Conservation (phyloP, 805 yeast genomes). For the Hanseniaspora lachancei region DNA sequence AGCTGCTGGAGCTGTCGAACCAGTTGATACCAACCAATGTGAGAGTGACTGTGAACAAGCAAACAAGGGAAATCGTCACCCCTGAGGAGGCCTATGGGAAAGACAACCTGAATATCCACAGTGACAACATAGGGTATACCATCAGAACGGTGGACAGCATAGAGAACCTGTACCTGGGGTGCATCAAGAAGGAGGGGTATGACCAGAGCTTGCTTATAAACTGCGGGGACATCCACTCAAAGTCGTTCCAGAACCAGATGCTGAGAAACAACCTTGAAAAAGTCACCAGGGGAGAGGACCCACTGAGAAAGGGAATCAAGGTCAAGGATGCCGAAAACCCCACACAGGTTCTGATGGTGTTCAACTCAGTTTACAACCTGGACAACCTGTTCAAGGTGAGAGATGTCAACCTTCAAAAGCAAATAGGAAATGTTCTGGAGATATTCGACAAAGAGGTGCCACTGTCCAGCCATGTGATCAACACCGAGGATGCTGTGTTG, state of each 20-base stretch:
- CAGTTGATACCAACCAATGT: constrained; percentile 63
- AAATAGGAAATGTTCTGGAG: constrained; percentile 37
- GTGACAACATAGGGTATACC: constrained; percentile 55
- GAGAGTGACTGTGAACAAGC: constrained; percentile 65
- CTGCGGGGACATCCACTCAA: constrained; percentile 49
- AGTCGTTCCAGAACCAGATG: constrained; percentile 21
- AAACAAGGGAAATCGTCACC: constrained; percentile 49
- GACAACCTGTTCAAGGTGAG: constrained; percentile 41
- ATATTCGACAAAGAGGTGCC: constrained; percentile 53
- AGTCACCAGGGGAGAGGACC: constrained; percentile 15
- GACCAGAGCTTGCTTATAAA: constrained; percentile 50
- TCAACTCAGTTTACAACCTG: constrained; percentile 52
- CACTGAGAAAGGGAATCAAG: neutral
- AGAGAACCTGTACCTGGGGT: constrained; percentile 56
- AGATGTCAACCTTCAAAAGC: constrained; percentile 37
- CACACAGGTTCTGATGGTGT: constrained; percentile 37
- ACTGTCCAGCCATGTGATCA: constrained; percentile 13
- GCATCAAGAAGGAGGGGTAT: constrained; percentile 55
- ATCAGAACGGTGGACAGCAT: constrained; percentile 56
- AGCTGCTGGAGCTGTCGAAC: constrained; percentile 43
- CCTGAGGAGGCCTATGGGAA: constrained; percentile 53
- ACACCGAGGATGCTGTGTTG: constrained; percentile 60
- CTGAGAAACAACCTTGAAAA: constrained; percentile 21
- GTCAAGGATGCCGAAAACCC: constrained; percentile 12
- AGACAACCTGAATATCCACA: constrained; percentile 42